Conservation (phyloP, 306 rosid genomes). For the Vicia faba region DNA sequence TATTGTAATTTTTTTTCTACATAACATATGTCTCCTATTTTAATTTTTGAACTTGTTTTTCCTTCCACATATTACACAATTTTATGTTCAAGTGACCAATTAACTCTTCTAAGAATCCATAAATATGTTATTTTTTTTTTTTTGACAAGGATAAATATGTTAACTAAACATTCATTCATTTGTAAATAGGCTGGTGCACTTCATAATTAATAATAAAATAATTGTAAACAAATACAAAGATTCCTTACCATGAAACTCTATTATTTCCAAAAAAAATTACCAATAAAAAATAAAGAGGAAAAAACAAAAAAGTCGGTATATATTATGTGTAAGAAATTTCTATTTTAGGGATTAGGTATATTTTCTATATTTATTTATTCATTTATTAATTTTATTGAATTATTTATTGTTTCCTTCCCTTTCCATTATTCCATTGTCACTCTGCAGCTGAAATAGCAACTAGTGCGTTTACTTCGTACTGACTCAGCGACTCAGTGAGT, state of each 20-base stretch:
- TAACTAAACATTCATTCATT: too few species aligned
- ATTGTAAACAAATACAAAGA: not conserved
- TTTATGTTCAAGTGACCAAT: too few species aligned
- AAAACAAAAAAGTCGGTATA: not conserved
- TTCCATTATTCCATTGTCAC: not conserved
- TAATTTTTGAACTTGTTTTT: too few species aligned
- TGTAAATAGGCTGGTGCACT: too few species aligned
- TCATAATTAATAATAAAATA: too few species aligned
- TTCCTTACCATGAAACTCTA: not conserved
- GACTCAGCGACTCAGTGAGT: not conserved
- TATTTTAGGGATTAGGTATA: slow-evolving; percentile 29
- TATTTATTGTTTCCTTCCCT: slow-evolving; percentile 1
- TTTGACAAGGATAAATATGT: too few species aligned
- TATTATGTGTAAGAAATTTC: slow-evolving; percentile 8
- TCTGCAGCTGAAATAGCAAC: slow-evolving; percentile 29
- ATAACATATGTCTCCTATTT: too few species aligned
- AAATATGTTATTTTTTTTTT: too few species aligned
- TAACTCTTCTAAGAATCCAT: too few species aligned
- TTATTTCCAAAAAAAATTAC: not conserved
- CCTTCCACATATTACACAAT: too few species aligned
- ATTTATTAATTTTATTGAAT: not conserved
- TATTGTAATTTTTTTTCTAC: too few species aligned
- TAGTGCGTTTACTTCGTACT: slow-evolving; percentile 25
- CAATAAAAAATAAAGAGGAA: not conserved
- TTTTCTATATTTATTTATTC: not conserved